Percentiles rank a stretch among this genome's conserved stretches.
Evolutionary conservation across 495 filamentous ascomycete species (phyloP).

Genomic region (Xylaria acuta): DNA sequence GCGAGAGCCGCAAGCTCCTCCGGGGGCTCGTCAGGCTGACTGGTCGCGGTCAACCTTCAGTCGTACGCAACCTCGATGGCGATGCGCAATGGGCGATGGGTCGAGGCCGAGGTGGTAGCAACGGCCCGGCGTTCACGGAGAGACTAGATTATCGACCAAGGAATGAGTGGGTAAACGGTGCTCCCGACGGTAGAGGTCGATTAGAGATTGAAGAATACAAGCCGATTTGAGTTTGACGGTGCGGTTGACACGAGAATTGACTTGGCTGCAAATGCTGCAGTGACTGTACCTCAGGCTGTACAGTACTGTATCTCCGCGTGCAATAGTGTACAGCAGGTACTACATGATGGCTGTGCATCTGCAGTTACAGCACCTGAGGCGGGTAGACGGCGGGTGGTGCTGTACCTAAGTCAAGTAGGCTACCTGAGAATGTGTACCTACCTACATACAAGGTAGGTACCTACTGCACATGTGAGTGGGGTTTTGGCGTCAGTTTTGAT

Average conservation of each 20-base stretch:
- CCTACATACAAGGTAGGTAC: not conserved
- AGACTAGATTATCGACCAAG: constrained; percentile 1
- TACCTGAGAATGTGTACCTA: too few relatives aligned
- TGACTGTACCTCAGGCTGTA: not conserved
- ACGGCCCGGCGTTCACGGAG: not conserved
- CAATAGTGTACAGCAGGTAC: constrained; percentile 1
- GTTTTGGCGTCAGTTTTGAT: too few relatives aligned
- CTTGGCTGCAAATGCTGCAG: not conserved
- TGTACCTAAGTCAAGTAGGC: too few relatives aligned
- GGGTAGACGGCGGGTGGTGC: not conserved
- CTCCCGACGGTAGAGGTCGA: not conserved
- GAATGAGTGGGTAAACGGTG: constrained; percentile 7
- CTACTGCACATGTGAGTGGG: too few relatives aligned
- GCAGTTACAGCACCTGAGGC: not conserved
- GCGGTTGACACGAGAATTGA: constrained; percentile 4
- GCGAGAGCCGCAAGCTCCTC: constrained; percentile 3
- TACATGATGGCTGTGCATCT: not conserved
- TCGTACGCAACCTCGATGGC: not conserved
- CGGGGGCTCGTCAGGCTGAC: not conserved
- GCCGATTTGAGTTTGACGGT: not conserved
- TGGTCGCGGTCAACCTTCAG: not conserved
- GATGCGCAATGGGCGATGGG: not conserved
- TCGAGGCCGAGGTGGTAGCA: constrained; percentile 1
- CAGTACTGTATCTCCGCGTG: not conserved
- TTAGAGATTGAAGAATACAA: constrained; percentile 6